Percentiles rank a stretch among this genome's conserved stretches.
Conservation (phyloP, 2,329 filamentous ascomycete genomes). For the Ceratocystis cacaofunesta region DNA sequence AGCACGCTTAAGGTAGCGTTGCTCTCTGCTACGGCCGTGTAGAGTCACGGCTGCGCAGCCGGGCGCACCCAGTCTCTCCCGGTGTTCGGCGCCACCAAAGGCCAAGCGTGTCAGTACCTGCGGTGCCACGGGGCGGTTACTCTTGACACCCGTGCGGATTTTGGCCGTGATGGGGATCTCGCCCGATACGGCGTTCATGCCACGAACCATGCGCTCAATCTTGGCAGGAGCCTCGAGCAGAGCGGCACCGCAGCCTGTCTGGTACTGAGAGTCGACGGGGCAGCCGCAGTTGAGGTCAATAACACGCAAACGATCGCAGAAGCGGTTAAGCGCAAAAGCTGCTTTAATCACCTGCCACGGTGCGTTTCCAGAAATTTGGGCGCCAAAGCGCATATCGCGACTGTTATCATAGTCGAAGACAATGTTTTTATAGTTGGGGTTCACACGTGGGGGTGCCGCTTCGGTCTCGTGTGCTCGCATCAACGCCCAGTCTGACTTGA, state of each 20-base stretch:
- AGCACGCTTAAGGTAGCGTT: conserved; percentile 82
- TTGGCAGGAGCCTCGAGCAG: conserved; percentile 80
- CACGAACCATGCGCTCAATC: conserved; percentile 83
- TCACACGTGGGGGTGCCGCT: conserved; percentile 53
- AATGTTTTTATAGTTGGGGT: conserved; percentile 28
- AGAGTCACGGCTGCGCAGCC: conserved; percentile 92
- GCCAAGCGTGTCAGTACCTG: conserved; percentile 72
- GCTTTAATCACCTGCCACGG: conserved; percentile 83
- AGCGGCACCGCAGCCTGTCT: conserved; percentile 75
- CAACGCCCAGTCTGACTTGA: conserved; percentile 85
- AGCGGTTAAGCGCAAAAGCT: conserved; percentile 61
- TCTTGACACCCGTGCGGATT: conserved; percentile 79
- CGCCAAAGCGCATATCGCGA: conserved; percentile 76
- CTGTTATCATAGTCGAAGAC: conserved; percentile 68
- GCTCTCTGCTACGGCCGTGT: conserved; percentile 83
- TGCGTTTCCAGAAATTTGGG: conserved; percentile 83
- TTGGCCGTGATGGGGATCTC: conserved; percentile 89
- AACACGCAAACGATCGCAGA: conserved; percentile 70
- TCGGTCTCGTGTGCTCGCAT: conserved; percentile 87
- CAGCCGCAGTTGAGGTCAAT: conserved; percentile 96
- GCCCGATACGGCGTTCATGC: conserved; percentile 87
- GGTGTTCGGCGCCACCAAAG: conserved; percentile 60
- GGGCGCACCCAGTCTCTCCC: conserved; percentile 54
- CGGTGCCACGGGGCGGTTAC: conserved; percentile 61
- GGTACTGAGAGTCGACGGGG: conserved; percentile 86